Evolutionary conservation across 306 rosid genomes (phyloP).

Genomic region (Aeschynomene evenia): DNA sequence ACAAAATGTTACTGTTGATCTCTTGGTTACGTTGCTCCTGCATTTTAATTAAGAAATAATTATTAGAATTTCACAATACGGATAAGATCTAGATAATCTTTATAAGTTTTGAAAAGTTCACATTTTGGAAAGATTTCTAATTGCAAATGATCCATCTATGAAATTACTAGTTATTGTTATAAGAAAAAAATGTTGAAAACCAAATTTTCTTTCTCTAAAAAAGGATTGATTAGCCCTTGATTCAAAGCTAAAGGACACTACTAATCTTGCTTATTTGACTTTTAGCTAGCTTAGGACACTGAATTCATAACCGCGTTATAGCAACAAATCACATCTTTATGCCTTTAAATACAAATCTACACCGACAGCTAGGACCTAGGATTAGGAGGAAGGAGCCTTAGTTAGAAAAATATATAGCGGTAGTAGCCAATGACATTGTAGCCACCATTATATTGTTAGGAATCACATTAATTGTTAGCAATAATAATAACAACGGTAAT

Average conservation of each 20-base stretch:
- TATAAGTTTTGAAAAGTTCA: too few relatives aligned
- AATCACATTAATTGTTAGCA: not conserved
- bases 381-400: conserved; percentile 10
- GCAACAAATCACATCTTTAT: not conserved
- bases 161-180: too few relatives aligned
- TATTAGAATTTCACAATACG: too few relatives aligned
- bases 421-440: not conserved
- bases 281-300: not conserved
- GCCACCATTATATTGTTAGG: not conserved
- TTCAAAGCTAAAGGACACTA: not conserved
- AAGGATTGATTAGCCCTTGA: not conserved
- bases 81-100: too few relatives aligned
- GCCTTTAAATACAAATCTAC: not conserved
- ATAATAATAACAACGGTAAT: not conserved
- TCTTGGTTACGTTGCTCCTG: not conserved
- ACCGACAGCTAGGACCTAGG: not conserved
- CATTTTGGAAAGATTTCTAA: too few relatives aligned
- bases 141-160: too few relatives aligned
- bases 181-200: too few relatives aligned
- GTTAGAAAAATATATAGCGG: not conserved
- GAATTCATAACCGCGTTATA: not conserved
- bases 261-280: not conserved
- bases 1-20: not conserved
- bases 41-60: too few relatives aligned
- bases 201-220: not conserved